Base-by-base conservation (phyloP, 2,329 filamentous ascomycete genomes). In the Aspergillus brasiliensis region DNA sequence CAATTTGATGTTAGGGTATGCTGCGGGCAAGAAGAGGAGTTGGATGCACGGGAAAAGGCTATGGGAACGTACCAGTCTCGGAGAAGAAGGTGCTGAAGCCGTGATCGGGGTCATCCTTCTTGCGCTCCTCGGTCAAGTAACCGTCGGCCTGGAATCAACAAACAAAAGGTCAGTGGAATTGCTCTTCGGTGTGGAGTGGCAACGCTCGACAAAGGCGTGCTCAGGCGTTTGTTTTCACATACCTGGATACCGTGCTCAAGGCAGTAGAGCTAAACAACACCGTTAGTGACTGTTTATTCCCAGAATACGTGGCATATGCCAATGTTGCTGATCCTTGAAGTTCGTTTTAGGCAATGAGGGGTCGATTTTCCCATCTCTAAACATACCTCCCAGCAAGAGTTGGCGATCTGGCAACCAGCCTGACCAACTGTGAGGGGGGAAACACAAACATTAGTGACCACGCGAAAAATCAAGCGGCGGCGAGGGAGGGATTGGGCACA, bases 51-150 rank as follows among this genome's bases (percentile, higher is more conserved):
- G 8, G 8, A 27, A 25, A 11, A 34, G 25, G 34, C 19, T 51
- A 34, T 62, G 59, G 58, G 60, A 64, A 69, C 83, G 71, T 91
- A 98, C 95, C 94, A 76, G 95, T 98, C 87, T 99, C 95, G 71
- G 94, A 97, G 87, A 99, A 99, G 88, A 99, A 99, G 75, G 95
- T 99, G 86, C 93, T 97, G 88, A 99, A 99, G 69, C 95, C 95
- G 77, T 97, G 91, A 80, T 98, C 95, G 67, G 92, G 91, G 67
- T 96, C 91, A 77, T 88, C 88, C 72, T 87, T 88, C 86, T 98
- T 97, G 82, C 93, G 92, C 86, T 98, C 94, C 78, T 97, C 94
- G 69, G 93, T 98, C 80, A 99, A 88, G 85, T 91, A 98, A 80
- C 95, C 95, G 88, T 99, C 95, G 73, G 95, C 94, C 94, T 99